Evolutionary conservation across 2,329 filamentous ascomycete species (phyloP), one percentile per base, ranked within the genome.

Genomic region (Fusarium brevicatenulatum): DNA sequence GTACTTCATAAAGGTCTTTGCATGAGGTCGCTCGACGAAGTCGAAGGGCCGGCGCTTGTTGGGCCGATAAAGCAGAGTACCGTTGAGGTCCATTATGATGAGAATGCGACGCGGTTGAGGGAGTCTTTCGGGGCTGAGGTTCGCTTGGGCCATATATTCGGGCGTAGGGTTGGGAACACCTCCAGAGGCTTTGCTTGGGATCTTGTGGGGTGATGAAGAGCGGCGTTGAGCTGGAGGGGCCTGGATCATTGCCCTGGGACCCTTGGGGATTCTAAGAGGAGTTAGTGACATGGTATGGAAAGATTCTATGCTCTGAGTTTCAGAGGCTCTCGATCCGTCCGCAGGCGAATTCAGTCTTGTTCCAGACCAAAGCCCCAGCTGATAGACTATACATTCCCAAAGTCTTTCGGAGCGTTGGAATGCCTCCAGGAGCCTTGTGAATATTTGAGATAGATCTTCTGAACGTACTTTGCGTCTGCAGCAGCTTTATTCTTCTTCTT

Each of bases 61-160:
- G 13, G 90, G 91, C 9, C 96, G 92, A 82, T 89, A 87, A 40
- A 98, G 88, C 2, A 99, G 87, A 0, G 95, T 98, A 70, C 96
- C 96, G 81, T 98, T 99, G 42, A 99, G 89, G 82, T 99, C 96
- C 70, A 98, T 89, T 52, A 98, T 89, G 56, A 99, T 86, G 28
- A 99, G 90, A 39, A 97, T 87, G 21, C 88, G 88, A 44, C 89
- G 89, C 3, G 91, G 88, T 2, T 80, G 56, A 0, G 81, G 43
- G 7, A 88, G 81, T 21, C 73, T 72, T 34, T 80, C 76, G 1
- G 89, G 85, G 1, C 83, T 76, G 19, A 83, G 74, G 9, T 82
- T 79, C 4, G 92, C 85, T 58, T 86, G 86, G 7, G 78, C 60
- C n/a, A 94, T 83, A 81, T 97, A 97, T 52, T 81, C 78, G 1